Base-by-base conservation (phyloP, 2,329 filamentous ascomycete genomes). In the Aspergillus sp. region DNA sequence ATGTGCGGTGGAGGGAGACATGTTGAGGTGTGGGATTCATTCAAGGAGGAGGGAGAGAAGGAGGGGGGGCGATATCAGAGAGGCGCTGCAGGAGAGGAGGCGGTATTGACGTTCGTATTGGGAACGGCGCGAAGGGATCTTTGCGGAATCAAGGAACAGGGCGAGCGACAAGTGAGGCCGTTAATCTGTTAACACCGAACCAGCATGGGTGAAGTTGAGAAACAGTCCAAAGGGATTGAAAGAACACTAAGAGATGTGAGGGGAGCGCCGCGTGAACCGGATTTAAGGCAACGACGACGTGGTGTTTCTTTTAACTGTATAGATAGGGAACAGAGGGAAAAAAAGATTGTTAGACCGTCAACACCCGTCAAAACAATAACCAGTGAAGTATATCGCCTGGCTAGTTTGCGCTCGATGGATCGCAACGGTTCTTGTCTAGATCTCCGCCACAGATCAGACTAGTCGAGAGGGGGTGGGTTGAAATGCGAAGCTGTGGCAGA, bases 1-100 rank as follows among this genome's bases (percentile, higher is more conserved):
- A 71, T 85, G 80, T 51, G 82, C 75, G 48, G 80, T 82, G 13
- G 77, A 75, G 48, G 84, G 82, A 59, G 85, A 82, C 86, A 88
- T 88, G 69, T 39, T 76, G 36, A 44, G 23, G 49, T 42, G 44
- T 39, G 47, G 51, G 23, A 47, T 25, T 42, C 53, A 42, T 51
- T 23, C 36, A 47, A 41, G 36, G 17, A 49, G 38, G 36, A 30
- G 27, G 5, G 15, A 36, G 5, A 39, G 10, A 30, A 59, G 11
- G 48, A 42, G 30, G 51, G 32, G 32, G 32, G 32, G 32, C 32
- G 32, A 38, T 44, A 30, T 49, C 47, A 44, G n/a, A 25, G 36
- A 32, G 54, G 17, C 19, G 47, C 13, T 53, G 41, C 32, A 59
- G 51, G 57, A 50, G 54, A 54, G 19, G 57, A 39, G 52, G 54